Conservation (phyloP, 2,329 filamentous ascomycete species). For the Colletotrichum godetiae region DNA sequence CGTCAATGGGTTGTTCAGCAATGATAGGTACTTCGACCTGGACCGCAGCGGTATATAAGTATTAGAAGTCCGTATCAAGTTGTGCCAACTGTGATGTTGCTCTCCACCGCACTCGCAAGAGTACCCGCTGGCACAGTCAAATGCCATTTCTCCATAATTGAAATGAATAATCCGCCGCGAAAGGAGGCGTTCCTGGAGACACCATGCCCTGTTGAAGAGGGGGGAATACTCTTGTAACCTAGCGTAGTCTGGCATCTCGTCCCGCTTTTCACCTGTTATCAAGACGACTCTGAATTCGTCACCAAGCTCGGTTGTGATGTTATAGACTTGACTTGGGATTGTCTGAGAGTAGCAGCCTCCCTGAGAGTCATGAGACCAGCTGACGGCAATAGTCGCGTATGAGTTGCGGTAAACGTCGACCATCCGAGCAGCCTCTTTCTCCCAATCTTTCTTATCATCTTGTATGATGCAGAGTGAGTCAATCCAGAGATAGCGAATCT, state of each 20-base stretch:
- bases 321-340: neutral
- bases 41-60: neutral
- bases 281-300: neutral
- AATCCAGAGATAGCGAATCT: neutral
- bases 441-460: neutral
- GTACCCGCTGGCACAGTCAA: neutral
- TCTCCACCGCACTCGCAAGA: conserved; percentile 1
- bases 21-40: neutral
- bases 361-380: conserved; percentile 4
- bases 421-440: conserved; percentile 2
- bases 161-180: conserved; percentile 19
- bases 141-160: conserved; percentile 13
- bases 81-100: conserved; percentile 15
- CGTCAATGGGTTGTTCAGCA: neutral
- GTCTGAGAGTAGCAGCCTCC: conserved; percentile 9
- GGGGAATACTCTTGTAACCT: neutral
- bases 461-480: neutral
- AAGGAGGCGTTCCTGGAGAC: conserved; percentile 16
- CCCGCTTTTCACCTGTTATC: neutral
- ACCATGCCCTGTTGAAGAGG: conserved; percentile 9
- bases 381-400: conserved; percentile 5
- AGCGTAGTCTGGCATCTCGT: neutral
- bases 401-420: conserved; percentile 4
- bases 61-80: neutral
- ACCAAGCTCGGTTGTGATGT: fast-evolving